phyloP scores from a whole-genome alignment of 805 yeast genomes.

The Candida multigemmis region DNA sequence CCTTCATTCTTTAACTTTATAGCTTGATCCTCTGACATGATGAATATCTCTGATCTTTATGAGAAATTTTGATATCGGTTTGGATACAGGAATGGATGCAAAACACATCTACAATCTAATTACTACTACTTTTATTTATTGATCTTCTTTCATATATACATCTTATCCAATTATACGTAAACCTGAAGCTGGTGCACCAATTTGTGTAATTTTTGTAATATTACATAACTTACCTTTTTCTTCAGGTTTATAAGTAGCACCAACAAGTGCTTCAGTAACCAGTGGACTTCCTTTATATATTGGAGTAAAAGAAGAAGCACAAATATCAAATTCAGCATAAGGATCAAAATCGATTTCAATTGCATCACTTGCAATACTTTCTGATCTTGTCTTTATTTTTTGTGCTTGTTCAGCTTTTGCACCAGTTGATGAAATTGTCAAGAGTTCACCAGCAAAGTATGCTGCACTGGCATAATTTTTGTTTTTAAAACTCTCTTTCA shows the following conservation, averaged over 20 bases:
- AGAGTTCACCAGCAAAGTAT: conserved; percentile 77
- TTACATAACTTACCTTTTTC: conserved; percentile 74
- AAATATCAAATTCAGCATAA: conserved; percentile 81
- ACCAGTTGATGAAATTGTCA: conserved; percentile 62
- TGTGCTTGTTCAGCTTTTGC: conserved; percentile 83
- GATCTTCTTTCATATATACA: conserved; percentile 1
- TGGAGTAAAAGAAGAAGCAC: conserved; percentile 83
- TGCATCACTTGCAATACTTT: conserved; percentile 74
- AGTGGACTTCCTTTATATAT: conserved; percentile 68
- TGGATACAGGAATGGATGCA: too few relatives aligned
- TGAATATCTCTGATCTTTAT: neutral
- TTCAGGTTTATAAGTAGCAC: conserved; percentile 73
- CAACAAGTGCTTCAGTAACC: conserved; percentile 77
- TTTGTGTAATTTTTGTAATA: conserved; percentile 65
- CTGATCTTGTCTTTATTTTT: conserved; percentile 74
- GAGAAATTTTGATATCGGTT: too few relatives aligned
- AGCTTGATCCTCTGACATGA: conserved; percentile 24
- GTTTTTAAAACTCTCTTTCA: conserved; percentile 83
- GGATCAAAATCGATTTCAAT: conserved; percentile 89
- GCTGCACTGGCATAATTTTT: conserved; percentile 87
- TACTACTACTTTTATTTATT: conserved; percentile 1
- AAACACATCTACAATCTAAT: conserved; percentile 1
- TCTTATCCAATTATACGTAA: conserved; percentile 40
- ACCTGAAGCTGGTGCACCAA: conserved; percentile 93
- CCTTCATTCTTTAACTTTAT: conserved; percentile 58